Evolutionary conservation across 2,329 filamentous ascomycete species (phyloP).

Genomic region (Ophiostoma sp.): DNA sequence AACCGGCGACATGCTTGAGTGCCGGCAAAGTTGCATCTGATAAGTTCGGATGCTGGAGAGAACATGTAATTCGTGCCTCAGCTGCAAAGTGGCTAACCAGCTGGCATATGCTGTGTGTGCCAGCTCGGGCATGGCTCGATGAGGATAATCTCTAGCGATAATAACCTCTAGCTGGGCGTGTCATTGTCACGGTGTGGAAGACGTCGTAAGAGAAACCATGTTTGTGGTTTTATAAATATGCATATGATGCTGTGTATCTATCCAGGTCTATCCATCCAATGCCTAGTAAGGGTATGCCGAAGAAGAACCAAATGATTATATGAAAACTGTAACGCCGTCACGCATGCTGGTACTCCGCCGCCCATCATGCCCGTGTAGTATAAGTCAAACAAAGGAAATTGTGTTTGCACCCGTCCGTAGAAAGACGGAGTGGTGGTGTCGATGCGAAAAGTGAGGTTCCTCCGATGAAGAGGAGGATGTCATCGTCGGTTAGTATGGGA

Average conservation of each 20-base stretch:
- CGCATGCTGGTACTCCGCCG: not conserved
- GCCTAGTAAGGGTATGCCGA: not conserved
- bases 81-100: too few species aligned
- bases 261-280: not conserved
- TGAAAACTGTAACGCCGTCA: not conserved
- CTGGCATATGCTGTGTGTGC: too few species aligned
- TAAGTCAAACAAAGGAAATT: not conserved
- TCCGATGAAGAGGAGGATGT: not conserved
- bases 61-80: too few species aligned
- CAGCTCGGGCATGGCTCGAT: too few species aligned
- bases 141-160: too few species aligned
- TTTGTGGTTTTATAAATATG: not conserved
- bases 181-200: not conserved
- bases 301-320: not conserved
- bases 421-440: not conserved
- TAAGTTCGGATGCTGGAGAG: too few species aligned
- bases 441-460: not conserved
- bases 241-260: conserved; percentile 5
- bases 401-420: not conserved
- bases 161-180: not conserved
- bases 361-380: not conserved
- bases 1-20: too few species aligned
- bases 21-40: too few species aligned
- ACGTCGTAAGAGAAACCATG: too few species aligned
- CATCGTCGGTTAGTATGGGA: not conserved